Percentiles rank a stretch among this genome's conserved stretches.
Conservation (phyloP, 2,329 filamentous ascomycete genomes). For the Colletotrichum incanum region DNA sequence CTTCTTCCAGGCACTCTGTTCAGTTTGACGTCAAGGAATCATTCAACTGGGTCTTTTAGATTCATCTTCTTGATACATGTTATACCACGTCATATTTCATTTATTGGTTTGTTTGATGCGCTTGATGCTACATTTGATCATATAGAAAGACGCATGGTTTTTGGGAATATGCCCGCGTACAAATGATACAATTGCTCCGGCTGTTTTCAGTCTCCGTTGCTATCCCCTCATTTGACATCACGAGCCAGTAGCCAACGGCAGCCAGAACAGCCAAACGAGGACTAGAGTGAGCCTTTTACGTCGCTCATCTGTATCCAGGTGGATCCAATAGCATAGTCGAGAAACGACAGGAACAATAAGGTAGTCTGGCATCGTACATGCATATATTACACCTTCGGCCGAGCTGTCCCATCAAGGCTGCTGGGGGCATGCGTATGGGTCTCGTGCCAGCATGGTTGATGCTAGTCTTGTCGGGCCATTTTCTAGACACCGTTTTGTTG, state of each 20-base stretch:
- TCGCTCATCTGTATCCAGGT: not conserved
- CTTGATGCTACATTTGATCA: not conserved
- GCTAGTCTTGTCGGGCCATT: not conserved
- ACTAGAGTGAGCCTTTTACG: not conserved
- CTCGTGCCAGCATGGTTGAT: constrained; percentile 19
- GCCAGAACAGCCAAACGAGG: not conserved
- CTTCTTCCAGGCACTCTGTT: constrained; percentile 48
- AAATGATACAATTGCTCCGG: not conserved
- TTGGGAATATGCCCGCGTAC: not conserved
- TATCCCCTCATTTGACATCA: not conserved
- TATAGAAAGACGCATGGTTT: constrained; percentile 6
- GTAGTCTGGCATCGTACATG: not conserved
- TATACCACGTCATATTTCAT: constrained; percentile 2
- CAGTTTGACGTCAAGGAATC: constrained; percentile 74
- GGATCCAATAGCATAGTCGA: not conserved
- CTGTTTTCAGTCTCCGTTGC: not conserved
- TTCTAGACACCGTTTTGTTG: not conserved
- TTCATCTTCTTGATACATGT: not conserved
- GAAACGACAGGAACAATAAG: not conserved
- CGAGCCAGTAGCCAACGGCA: not conserved
- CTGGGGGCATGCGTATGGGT: not conserved
- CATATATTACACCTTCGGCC: constrained; percentile 11
- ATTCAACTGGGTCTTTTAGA: constrained; percentile 77
- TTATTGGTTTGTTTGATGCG: not conserved
- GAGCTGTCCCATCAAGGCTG: not conserved